These are phyloP conservation scores for Parastagonospora avenae DNA, from an alignment of 2,329 filamentous ascomycete genomes.

Conservation along the genomic window DNA sequence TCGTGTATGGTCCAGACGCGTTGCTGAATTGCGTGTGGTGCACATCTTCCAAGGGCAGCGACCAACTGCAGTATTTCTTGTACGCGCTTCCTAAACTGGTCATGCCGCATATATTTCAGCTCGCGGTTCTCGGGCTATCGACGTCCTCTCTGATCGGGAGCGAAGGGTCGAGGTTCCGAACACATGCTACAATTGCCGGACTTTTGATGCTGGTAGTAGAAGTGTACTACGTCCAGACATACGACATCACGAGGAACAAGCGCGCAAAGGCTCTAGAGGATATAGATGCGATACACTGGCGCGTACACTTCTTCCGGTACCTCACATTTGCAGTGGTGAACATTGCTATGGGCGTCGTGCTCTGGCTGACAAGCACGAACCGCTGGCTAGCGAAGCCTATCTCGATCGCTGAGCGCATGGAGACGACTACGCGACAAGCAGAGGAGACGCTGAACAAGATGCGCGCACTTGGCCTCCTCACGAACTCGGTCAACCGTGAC, in stretches of 20 bases:
- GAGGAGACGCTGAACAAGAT: conserved; percentile 68
- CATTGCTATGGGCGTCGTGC: conserved; percentile 62
- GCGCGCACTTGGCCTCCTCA: conserved; percentile 73
- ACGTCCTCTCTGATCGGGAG: conserved; percentile 73
- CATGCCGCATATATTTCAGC: conserved; percentile 79
- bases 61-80: conserved; percentile 73
- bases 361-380: conserved; percentile 81
- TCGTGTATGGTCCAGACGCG: conserved; percentile 78
- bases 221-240: conserved; percentile 67
- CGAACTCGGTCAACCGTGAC: conserved; percentile 80
- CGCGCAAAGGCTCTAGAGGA: conserved; percentile 64
- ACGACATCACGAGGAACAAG: conserved; percentile 69
- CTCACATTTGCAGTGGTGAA: conserved; percentile 70
- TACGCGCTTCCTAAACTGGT: conserved; percentile 78
- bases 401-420: conserved; percentile 68
- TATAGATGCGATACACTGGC: conserved; percentile 75
- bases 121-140: conserved; percentile 71
- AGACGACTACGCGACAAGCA: conserved; percentile 62
- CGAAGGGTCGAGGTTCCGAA: conserved; percentile 71
- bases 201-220: conserved; percentile 67
- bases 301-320: conserved; percentile 65
- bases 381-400: conserved; percentile 72
- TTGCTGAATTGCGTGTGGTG: conserved; percentile 84
- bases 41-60: conserved; percentile 61
- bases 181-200: conserved; percentile 68